A percentile compares a stretch with the other conserved stretches of the same genome.
phyloP scores from a whole-genome alignment of 2,329 filamentous ascomycete species.

The Keithomyces neogunnii region DNA sequence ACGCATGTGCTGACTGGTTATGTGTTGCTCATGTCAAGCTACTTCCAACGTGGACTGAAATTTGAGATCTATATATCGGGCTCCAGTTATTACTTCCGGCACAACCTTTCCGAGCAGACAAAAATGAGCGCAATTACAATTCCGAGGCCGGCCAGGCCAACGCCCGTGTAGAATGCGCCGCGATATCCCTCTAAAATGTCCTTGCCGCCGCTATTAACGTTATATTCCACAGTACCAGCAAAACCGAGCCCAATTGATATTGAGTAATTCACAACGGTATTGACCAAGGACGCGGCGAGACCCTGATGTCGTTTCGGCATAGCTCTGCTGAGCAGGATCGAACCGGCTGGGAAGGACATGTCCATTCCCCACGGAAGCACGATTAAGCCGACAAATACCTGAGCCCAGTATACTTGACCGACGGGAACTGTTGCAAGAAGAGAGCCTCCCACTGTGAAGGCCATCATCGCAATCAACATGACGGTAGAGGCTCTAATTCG shows the following conservation, averaged over 20 bases:
- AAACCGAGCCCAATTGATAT: conserved; percentile 55
- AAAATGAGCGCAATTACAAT: conserved; percentile 17
- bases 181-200: conserved; percentile 25
- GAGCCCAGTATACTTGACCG: conserved; percentile 51
- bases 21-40: too few species aligned
- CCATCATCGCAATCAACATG: conserved; percentile 30
- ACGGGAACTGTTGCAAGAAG: conserved; percentile 37
- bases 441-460: conserved; percentile 29
- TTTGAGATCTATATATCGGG: too few species aligned
- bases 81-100: too few species aligned
- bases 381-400: conserved; percentile 40
- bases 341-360: conserved; percentile 53
- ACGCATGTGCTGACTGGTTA: too few species aligned
- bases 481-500: conserved; percentile 26
- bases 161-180: conserved; percentile 31
- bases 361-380: conserved; percentile 50
- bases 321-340: conserved; percentile 44
- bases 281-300: conserved; percentile 39
- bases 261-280: conserved; percentile 55
- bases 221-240: conserved; percentile 48
- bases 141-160: conserved; percentile 27
- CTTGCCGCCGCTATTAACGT: conserved; percentile 16
- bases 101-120: neutral
- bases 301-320: conserved; percentile 32
- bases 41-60: too few species aligned